phyloP scores from a whole-genome alignment of 2,329 filamentous ascomycete species.

The Malbranchea cinnamomea region DNA sequence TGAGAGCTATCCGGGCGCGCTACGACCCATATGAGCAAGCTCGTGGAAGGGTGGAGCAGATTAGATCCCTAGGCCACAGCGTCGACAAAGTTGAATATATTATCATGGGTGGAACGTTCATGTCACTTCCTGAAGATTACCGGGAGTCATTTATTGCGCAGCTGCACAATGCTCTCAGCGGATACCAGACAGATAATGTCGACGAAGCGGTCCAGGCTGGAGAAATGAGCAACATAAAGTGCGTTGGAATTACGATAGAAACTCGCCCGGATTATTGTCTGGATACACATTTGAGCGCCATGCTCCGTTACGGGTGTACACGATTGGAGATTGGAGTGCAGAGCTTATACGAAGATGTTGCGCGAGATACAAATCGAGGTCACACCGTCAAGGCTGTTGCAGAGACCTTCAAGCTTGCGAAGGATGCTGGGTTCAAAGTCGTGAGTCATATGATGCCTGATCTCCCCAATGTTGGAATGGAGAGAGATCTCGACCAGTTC shows the following conservation, averaged over 20 bases:
- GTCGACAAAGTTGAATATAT: constrained; percentile 99
- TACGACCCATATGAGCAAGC: constrained; percentile 99
- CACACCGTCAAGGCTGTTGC: constrained; percentile 92
- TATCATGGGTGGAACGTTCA: constrained; percentile 99
- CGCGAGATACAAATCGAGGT: constrained; percentile 91
- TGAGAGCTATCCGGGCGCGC: constrained; percentile 90
- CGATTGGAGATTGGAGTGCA: constrained; percentile 90
- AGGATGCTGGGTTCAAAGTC: constrained; percentile 97
- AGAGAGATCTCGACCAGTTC: constrained; percentile 92
- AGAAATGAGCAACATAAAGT: constrained; percentile 95
- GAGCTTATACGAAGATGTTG: constrained; percentile 93
- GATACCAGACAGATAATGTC: constrained; percentile 85
- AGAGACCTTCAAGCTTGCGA: constrained; percentile 92
- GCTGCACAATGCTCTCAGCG: constrained; percentile 89
- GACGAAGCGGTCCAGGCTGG: constrained; percentile 90
- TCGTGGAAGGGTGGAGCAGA: constrained; percentile 86
- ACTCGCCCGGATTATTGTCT: constrained; percentile 93
- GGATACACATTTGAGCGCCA: constrained; percentile 84
- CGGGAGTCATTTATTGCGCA: constrained; percentile 89
- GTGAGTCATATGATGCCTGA: constrained; percentile 99
- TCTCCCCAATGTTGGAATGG: constrained; percentile 94
- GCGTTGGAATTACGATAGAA: constrained; percentile 96
- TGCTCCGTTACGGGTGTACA: constrained; percentile 96
- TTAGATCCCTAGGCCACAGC: constrained; percentile 86
- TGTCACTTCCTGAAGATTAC: constrained; percentile 84